Conservation (phyloP, 352 stramenopile genomes). For the Halophytophthora polymorphica region DNA sequence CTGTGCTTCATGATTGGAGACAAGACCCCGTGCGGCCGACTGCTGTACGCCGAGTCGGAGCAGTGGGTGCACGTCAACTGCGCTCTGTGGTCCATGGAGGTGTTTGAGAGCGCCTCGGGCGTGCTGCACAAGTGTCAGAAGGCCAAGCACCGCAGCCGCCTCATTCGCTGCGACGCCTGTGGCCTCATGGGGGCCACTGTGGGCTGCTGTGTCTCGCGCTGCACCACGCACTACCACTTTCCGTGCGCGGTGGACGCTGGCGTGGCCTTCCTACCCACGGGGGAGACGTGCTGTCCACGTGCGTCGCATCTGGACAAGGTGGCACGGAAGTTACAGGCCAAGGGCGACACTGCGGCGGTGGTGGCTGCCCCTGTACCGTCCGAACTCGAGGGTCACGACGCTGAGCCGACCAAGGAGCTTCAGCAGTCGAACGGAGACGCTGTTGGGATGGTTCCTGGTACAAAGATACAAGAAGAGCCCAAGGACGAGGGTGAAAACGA, state of each 20-base stretch:
- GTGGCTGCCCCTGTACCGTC: background rate
- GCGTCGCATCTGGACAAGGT: slow-evolving; percentile 51
- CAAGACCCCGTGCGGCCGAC: slow-evolving; percentile 57
- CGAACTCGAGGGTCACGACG: too few relatives aligned
- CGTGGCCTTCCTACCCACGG: slow-evolving; percentile 63
- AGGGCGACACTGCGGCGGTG: slow-evolving; percentile 5
- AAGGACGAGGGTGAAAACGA: background rate
- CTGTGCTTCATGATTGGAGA: slow-evolving; percentile 86
- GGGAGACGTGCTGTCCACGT: slow-evolving; percentile 65
- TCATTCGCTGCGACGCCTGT: slow-evolving; percentile 91
- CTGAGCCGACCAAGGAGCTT: too few relatives aligned
- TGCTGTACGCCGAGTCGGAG: slow-evolving; percentile 80
- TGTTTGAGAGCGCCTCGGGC: slow-evolving; percentile 76
- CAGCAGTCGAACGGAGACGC: background rate
- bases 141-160: slow-evolving; percentile 82
- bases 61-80: slow-evolving; percentile 93
- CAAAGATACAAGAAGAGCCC: background rate
- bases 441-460: background rate
- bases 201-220: slow-evolving; percentile 87
- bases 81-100: slow-evolving; percentile 91
- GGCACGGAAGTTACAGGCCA: slow-evolving; percentile 24
- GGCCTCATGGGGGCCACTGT: slow-evolving; percentile 89
- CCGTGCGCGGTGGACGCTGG: slow-evolving; percentile 83
- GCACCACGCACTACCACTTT: slow-evolving; percentile 92
- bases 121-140: slow-evolving; percentile 87